phyloP scores from a whole-genome alignment of 495 filamentous ascomycete genomes.

The Tuber microsphaerosporum region DNA sequence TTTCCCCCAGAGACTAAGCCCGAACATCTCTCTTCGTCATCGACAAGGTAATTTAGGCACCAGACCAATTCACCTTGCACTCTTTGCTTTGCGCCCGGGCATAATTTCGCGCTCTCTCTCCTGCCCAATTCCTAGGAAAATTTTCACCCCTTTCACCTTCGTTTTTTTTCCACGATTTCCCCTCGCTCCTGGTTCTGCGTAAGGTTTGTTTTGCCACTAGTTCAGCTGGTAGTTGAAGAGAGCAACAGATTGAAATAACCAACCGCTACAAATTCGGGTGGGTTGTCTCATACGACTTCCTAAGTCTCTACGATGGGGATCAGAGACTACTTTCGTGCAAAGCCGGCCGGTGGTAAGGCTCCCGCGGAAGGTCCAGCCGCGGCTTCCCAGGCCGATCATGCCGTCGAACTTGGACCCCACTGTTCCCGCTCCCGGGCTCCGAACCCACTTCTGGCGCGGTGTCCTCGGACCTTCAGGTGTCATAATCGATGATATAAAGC shows the following conservation, averaged over 20 bases:
- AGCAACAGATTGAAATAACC: not conserved
- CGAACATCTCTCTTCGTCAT: not conserved
- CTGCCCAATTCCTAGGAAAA: not conserved
- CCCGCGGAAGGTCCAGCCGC: slow-evolving; percentile 22
- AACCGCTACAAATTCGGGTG: not conserved
- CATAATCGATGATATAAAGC: slow-evolving; percentile 64
- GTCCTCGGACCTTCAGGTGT: slow-evolving; percentile 48
- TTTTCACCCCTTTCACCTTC: not conserved
- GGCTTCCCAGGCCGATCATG: slow-evolving; percentile 37
- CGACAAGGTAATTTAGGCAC: not conserved
- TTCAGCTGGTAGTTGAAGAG: not conserved
- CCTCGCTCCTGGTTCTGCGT: not conserved
- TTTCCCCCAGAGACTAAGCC: not conserved
- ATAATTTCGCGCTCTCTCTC: not conserved
- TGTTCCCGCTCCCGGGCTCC: slow-evolving; percentile 27
- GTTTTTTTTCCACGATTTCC: not conserved
- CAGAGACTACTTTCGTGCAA: slow-evolving; percentile 55
- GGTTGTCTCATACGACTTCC: not conserved
- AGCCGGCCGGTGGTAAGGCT: slow-evolving; percentile 44
- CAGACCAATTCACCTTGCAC: not conserved
- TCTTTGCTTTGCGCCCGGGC: not conserved
- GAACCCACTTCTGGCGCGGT: slow-evolving; percentile 27
- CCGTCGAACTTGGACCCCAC: slow-evolving; percentile 48
- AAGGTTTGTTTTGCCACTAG: not conserved
- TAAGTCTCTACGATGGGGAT: slow-evolving; percentile 51